phyloP scores from a whole-genome alignment of 2,329 filamentous ascomycete species.

The Cladosporium sphaerospermum region DNA sequence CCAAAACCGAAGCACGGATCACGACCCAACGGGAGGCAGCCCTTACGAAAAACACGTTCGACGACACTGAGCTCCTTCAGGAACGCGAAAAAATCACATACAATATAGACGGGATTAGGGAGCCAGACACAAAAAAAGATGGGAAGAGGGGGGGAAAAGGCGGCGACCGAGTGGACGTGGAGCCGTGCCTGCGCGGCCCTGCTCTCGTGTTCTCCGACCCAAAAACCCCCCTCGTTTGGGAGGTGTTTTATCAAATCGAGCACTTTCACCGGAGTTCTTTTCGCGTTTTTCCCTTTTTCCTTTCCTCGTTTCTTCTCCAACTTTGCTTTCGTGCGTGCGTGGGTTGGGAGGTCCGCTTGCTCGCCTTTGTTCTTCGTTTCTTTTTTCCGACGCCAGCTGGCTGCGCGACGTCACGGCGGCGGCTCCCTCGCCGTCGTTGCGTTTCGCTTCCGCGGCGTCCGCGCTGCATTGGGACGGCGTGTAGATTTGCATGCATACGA shows the following conservation, averaged over 20 bases:
- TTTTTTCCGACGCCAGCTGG: too few species aligned
- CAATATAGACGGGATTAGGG: conserved; percentile 7
- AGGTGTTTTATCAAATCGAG: background rate
- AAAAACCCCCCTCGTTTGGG: background rate
- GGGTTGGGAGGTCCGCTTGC: too few species aligned
- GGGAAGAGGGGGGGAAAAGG: background rate
- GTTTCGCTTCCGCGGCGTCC: too few species aligned
- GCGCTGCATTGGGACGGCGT: too few species aligned
- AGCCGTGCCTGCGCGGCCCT: conserved; percentile 9
- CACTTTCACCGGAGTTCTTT: conserved; percentile 8
- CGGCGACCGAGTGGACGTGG: conserved; percentile 2
- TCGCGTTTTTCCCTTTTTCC: too few species aligned
- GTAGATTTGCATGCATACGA: too few species aligned
- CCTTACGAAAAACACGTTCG: background rate
- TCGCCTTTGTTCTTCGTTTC: too few species aligned
- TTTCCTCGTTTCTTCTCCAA: background rate
- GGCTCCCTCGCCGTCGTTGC: too few species aligned
- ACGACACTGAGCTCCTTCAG: conserved; percentile 6
- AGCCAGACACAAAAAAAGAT: conserved; percentile 2
- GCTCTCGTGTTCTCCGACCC: background rate
- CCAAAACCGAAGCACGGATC: background rate
- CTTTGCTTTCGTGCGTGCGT: too few species aligned
- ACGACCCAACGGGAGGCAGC: conserved; percentile 8
- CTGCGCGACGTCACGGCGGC: too few species aligned
- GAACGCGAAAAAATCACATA: conserved; percentile 8